These are phyloP conservation scores for Pontederia crassipes DNA, from an alignment of 176 grass and related monocot species.

Conservation along the genomic window DNA sequence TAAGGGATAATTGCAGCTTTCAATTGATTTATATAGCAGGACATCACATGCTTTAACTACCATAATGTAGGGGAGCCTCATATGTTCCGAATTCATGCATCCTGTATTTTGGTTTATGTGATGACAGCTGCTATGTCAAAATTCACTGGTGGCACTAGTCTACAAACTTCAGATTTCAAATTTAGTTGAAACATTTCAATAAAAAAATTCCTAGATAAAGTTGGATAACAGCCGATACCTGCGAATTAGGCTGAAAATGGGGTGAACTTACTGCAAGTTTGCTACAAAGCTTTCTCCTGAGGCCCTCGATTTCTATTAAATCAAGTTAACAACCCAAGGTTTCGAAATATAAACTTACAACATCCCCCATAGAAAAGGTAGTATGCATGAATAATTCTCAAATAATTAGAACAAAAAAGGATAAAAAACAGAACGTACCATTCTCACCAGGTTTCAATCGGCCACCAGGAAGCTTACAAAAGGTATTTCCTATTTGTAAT, in stretches of 20 bases:
- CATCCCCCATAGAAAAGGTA: background rate
- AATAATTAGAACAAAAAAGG: background rate
- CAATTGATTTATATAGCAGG: too few species aligned
- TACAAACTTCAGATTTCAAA: too few species aligned
- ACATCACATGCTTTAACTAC: too few species aligned
- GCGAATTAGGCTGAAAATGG: conserved; percentile 91
- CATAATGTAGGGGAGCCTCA: too few species aligned
- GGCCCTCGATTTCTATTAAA: conserved; percentile 74
- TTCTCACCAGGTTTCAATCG: conserved; percentile 96
- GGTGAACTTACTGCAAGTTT: conserved; percentile 87
- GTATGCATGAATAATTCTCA: background rate
- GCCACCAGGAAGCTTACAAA: conserved; percentile 98
- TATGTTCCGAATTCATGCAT: too few species aligned
- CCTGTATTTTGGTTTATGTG: too few species aligned
- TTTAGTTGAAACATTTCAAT: too few species aligned
- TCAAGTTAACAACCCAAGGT: background rate
- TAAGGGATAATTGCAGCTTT: too few species aligned
- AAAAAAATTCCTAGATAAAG: background rate
- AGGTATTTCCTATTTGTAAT: conserved; percentile 96
- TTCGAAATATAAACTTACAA: background rate
- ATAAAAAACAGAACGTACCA: conserved; percentile 23
- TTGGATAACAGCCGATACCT: conserved; percentile 31
- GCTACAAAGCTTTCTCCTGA: conserved; percentile 88
- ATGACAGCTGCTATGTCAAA: too few species aligned
- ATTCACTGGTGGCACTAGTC: too few species aligned